Base-by-base conservation (phyloP, 1,284 basidiomycete genomes). In the Apiotrichum mycotoxinovorans region DNA sequence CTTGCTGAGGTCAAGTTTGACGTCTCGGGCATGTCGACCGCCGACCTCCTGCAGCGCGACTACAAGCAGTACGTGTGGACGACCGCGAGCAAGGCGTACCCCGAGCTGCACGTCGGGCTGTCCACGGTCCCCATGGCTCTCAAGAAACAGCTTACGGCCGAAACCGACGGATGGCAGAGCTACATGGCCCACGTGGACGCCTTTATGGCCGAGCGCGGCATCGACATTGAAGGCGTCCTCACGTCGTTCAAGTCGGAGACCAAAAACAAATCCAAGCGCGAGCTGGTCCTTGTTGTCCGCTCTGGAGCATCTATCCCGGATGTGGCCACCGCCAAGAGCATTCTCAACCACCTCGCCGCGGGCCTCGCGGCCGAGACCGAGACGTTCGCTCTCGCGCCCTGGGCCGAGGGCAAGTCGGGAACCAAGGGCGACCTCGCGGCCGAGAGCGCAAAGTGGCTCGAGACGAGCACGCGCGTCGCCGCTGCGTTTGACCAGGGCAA, bases 21-120 rank as follows among this genome's bases (percentile, higher is more conserved):
- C 60, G 80, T 97, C 11, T 82, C 83, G 0, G 82, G 85, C 60
- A 81, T 98, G 26, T 79, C 78, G 34, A 84, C 85, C 0, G 79
- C 83, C 48, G 91, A 97, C 66, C 83, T 97, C 27, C 81, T 98
- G 4, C 80, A 88, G 20, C 80, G 95, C 20, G 95, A 98, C 75
- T 98, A 94, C 81, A 98, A 98, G 75, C 86, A 94, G 67, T 94
- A 91, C 71, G 66, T 71, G 3, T 78, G 83, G 65, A 72, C 75
- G 2, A 81, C 83, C 0, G 60, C 57, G 3, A 67, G 66, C 1
- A 20, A 25, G 4, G n/a, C 52, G 2, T 69, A 71, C 73, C 50
- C 70, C 66, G 30, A 30, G 5, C 60, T 74, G 52, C 78, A 74
- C 3, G 80, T 83, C 4, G 92, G 93, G 1, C 78, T 96, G 15